Evolutionary conservation across 441 rosid genomes (phyloP), one percentile per base, ranked within the genome.

Genomic region (Mallotus repandus): DNA sequence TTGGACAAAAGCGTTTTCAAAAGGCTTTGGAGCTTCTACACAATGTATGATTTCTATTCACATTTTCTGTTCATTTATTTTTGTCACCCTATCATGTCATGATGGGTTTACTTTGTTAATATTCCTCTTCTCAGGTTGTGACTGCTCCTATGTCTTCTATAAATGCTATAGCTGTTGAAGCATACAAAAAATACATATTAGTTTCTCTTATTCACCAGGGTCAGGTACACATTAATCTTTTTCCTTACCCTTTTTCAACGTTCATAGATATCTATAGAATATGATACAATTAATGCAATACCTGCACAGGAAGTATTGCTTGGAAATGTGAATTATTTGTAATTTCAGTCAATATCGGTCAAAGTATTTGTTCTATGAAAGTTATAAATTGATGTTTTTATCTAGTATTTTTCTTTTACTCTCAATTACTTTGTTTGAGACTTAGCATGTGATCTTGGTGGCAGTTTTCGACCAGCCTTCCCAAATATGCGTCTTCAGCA

Each of bases 1-100:
- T 92, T 62, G 99, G 99, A 41, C 91, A 66, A 76, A 96, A 96
- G 81, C 78, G 46, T 50, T 96, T 93, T 73, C 86, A 75, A 83
- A 93, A 93, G 81, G 98, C 97, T 70, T 80, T 89, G 84, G 98
- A 96, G 94, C 98, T 96, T 83, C 83, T 96, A 55, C 98, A 86
- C 81, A 93, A 88, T 80, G 98, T 93, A 22, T 41, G 86, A 63
- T 56, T 55, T 74, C 35, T 63, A 25, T 69, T 56, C 52, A 25
- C 38, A 8, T 25, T 9, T 45, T 77, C 61, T 75, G 45, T 72
- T 59, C 72, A 61, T 76, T n/a, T 62, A 50, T 49, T 80, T 78
- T 74, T 63, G 54, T 71, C 19, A 66, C 74, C 56, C 41, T 4
- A 35, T 22, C 62, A 14, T 57, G 53, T 67, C 50, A 65, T 18